Evolutionary conservation across 306 rosid species (phyloP).

Genomic region (Senna tora): DNA sequence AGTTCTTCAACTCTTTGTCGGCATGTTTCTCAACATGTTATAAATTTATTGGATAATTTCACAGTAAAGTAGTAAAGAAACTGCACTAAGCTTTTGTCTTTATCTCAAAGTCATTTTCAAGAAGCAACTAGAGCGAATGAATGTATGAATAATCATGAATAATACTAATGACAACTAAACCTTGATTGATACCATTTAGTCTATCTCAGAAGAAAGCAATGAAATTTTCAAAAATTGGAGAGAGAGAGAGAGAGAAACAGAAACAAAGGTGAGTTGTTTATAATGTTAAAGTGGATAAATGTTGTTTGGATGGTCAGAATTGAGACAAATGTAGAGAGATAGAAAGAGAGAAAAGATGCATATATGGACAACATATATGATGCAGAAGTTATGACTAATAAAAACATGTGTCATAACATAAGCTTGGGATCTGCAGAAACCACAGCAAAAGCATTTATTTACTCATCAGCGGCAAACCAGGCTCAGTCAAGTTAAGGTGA

Average conservation of each 20-base stretch:
- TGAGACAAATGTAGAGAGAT: neutral
- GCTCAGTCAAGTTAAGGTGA: neutral
- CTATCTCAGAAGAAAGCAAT: neutral
- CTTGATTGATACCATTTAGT: neutral
- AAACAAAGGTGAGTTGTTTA: neutral
- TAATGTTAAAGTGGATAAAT: neutral
- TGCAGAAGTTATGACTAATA: neutral
- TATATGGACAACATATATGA: neutral
- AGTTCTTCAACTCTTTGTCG: no score
- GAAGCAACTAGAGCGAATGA: neutral
- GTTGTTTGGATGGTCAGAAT: neutral
- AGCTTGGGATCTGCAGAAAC: slow-evolving; percentile 2
- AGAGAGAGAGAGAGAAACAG: neutral
- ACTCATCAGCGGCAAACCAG: neutral
- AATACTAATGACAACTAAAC: neutral
- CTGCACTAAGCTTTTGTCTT: neutral
- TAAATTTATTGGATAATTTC: no score
- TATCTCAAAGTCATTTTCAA: neutral
- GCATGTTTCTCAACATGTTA: no score
- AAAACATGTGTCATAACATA: neutral
- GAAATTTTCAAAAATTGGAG: neutral
- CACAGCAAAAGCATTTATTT: slow-evolving; percentile 9
- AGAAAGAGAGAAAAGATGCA: neutral
- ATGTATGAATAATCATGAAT: neutral
- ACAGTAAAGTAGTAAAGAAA: no score